Base-by-base conservation (phyloP, 2,329 filamentous ascomycete genomes). In the Chaetomium globosum region DNA sequence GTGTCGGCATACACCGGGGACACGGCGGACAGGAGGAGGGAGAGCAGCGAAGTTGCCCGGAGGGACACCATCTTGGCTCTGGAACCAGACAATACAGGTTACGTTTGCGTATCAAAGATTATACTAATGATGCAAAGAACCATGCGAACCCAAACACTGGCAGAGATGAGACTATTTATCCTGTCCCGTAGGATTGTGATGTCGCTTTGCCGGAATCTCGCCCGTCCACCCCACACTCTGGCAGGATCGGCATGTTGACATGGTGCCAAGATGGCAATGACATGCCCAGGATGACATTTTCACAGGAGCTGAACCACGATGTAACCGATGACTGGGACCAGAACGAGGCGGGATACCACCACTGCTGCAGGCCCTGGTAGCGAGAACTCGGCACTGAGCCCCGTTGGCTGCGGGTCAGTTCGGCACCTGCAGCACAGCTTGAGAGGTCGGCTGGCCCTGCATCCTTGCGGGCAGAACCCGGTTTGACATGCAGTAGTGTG, bases 1-100 rank as follows among this genome's bases (percentile, higher is more conserved):
- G 67, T 68, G 56, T 70, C 67, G 28, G 62, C 66, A 8, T 33
- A 49, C n/a, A 65, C 65, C 10, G 53, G 7, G 10, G 56, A 16
- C 21, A 58, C n/a, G 8, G 58, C 30, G 4, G 28, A 51, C 13
- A 56, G 33, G n/a, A 66, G n/a, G 21, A 64, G 26, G 36, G 39
- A 31, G 36, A 58, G 8, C 23, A 46, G 36, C 8, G 61, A 56
- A 2, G 52, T 21, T 52, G 49, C 46, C 16, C 60, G n/a, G 2
- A 53, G 53, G 21, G 57, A 58, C 26, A 26, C 16, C 65, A 66
- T 66, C 19, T 48, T 66, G 46, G 9, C 16, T 4, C 2, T n/a
- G 1, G 19, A 36, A 36, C 33, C 33, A 36, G 33, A 36, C 33
- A 39, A 39, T 39, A 19, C 12, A 39, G 13, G 6, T 39, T 39